Evolutionary conservation across 345 rosid genomes (phyloP).

Genomic region (Geranium brycei): DNA sequence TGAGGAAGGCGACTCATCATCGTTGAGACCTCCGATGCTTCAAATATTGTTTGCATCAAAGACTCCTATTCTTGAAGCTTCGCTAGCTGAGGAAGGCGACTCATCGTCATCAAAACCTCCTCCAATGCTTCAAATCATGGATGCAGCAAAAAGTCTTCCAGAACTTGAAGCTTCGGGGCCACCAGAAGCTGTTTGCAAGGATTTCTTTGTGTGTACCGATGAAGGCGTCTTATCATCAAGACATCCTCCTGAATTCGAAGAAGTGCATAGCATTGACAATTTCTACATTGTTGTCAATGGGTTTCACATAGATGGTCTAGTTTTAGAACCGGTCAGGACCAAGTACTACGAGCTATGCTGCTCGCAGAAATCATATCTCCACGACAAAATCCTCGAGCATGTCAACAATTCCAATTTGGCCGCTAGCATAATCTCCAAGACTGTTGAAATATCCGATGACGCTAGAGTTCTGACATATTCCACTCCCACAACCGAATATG

Average conservation of each 20-base stretch:
- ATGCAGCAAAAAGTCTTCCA: too few species aligned
- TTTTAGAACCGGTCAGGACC: constrained; percentile 23
- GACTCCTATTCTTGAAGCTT: too few species aligned
- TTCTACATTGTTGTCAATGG: constrained; percentile 25
- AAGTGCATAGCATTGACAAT: constrained; percentile 19
- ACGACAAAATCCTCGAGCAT: constrained; percentile 23
- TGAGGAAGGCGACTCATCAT: too few species aligned
- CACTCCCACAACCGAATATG: constrained; percentile 22
- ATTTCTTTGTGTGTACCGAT: too few species aligned
- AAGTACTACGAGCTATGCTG: constrained; percentile 35
- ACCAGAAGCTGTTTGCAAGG: too few species aligned
- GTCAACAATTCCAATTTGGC: constrained; percentile 22
- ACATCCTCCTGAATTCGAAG: constrained; percentile 14
- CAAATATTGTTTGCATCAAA: too few species aligned
- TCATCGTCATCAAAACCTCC: too few species aligned
- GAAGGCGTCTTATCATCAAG: background rate
- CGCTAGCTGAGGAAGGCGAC: too few species aligned
- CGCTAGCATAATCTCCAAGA: constrained; percentile 35
- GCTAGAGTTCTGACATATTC: constrained; percentile 24
- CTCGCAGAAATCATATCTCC: constrained; percentile 17
- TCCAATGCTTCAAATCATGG: too few species aligned
- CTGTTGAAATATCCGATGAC: constrained; percentile 34
- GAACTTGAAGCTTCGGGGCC: too few species aligned
- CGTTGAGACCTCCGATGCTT: too few species aligned
- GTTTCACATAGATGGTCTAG: constrained; percentile 20